Conservation (phyloP, 164 flowering plant species). For the Hamamelis virginiana region DNA sequence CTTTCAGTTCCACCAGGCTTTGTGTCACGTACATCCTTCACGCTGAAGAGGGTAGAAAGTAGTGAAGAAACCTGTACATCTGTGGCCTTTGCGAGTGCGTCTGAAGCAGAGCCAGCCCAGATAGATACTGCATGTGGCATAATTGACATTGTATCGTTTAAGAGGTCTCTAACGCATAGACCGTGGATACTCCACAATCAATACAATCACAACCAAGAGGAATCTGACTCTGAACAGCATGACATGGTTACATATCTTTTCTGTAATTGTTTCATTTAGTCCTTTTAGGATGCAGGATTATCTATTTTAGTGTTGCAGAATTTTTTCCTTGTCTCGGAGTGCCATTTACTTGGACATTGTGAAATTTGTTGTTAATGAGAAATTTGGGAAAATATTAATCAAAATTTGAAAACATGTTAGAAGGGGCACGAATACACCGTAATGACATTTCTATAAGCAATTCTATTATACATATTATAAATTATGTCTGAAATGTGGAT, state of each 20-base stretch:
- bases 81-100: slow-evolving; percentile 16
- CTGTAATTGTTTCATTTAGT: not conserved
- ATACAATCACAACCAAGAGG: slow-evolving; percentile 9
- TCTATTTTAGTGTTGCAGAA: not conserved
- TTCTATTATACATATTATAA: too few relatives aligned
- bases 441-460: too few relatives aligned
- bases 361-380: not conserved
- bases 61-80: slow-evolving; percentile 18
- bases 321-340: not conserved
- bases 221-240: slow-evolving; percentile 18
- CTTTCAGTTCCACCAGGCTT: slow-evolving; percentile 60
- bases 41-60: slow-evolving; percentile 40
- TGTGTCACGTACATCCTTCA: slow-evolving; percentile 55
- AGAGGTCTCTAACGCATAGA: slow-evolving; percentile 40
- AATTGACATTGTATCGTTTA: slow-evolving; percentile 26
- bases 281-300: not conserved
- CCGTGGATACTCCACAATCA: slow-evolving; percentile 47
- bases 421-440: not conserved
- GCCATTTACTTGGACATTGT: not conserved
- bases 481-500: too few relatives aligned
- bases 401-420: not conserved
- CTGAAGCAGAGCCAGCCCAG: slow-evolving; percentile 19
- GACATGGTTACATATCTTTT: slow-evolving; percentile 11
- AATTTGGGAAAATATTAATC: not conserved
- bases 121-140: slow-evolving; percentile 17